phyloP scores from a whole-genome alignment of 768 basidiomycete genomes.

The Paxillus involutus region DNA sequence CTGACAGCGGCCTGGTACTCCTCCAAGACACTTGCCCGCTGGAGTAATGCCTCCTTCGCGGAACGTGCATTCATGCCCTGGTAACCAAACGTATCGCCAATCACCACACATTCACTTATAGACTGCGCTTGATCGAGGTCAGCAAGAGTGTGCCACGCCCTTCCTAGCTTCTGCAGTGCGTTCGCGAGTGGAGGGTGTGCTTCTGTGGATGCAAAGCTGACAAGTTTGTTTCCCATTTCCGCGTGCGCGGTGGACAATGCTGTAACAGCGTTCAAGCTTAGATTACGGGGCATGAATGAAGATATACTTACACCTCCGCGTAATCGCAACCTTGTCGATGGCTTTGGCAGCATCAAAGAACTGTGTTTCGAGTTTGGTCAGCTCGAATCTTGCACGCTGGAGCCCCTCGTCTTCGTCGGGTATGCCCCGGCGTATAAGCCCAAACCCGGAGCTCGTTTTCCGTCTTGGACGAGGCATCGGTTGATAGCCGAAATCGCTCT shows the following conservation, averaged over 20 bases:
- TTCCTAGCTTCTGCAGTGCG: constrained; percentile 82
- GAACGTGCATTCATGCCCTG: constrained; percentile 96
- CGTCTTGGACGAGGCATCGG: constrained; percentile 74
- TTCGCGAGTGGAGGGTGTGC: constrained; percentile 80
- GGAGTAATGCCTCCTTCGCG: constrained; percentile 90
- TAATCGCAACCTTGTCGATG: constrained; percentile 80
- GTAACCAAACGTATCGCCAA: constrained; percentile 96
- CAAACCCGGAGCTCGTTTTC: constrained; percentile 74
- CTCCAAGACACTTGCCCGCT: constrained; percentile 88
- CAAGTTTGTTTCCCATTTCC: constrained; percentile 92
- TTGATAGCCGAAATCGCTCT: constrained; percentile 96
- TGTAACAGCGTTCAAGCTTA: constrained; percentile 29
- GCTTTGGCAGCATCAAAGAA: constrained; percentile 93
- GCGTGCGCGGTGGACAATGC: constrained; percentile 76
- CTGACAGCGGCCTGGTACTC: constrained; percentile 95
- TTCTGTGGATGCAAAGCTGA: constrained; percentile 88
- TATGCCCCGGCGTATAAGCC: constrained; percentile 73
- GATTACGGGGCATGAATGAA: not conserved
- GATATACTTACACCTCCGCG: constrained; percentile 65
- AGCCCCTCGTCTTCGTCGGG: constrained; percentile 96
- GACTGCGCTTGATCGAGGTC: constrained; percentile 91
- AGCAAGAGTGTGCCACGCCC: constrained; percentile 83
- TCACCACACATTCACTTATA: constrained; percentile 90
- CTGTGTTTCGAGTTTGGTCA: constrained; percentile 88
- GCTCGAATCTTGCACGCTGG: constrained; percentile 83